A percentile compares a stretch with the other conserved stretches of the same genome.
Evolutionary conservation across 257 asterid species (phyloP).

Genomic region (Przewalskia tangutica): DNA sequence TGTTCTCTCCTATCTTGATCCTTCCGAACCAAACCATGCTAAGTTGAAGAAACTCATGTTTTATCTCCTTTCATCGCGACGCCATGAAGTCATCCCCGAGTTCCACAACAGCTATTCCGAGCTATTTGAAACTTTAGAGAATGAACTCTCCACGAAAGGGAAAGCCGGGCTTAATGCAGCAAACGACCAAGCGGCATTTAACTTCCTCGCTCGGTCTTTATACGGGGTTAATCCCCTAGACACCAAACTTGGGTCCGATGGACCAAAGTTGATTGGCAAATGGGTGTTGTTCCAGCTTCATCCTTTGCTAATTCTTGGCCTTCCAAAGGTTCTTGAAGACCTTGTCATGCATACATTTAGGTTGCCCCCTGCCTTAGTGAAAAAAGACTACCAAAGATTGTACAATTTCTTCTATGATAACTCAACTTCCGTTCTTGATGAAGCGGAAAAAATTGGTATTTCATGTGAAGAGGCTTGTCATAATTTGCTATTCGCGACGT

Average conservation of each 20-base stretch:
- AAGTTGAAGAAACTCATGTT: constrained; percentile 58
- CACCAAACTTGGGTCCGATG: constrained; percentile 52
- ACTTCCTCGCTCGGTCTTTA: constrained; percentile 47
- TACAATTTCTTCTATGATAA: constrained; percentile 54
- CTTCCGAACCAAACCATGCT: constrained; percentile 69
- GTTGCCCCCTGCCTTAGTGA: constrained; percentile 49
- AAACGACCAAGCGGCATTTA: constrained; percentile 68
- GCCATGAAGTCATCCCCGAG: constrained; percentile 61
- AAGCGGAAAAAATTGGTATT: constrained; percentile 48
- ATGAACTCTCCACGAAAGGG: constrained; percentile 38
- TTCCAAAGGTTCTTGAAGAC: constrained; percentile 52
- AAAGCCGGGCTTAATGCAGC: constrained; percentile 39
- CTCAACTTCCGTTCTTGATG: constrained; percentile 44
- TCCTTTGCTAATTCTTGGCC: constrained; percentile 45
- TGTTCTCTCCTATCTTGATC: constrained; percentile 64
- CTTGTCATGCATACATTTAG: constrained; percentile 44
- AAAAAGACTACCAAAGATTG: constrained; percentile 45
- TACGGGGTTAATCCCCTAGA: constrained; percentile 49
- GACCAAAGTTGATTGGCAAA: constrained; percentile 44
- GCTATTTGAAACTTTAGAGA: constrained; percentile 40
- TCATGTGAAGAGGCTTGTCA: constrained; percentile 76
- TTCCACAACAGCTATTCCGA: constrained; percentile 36
- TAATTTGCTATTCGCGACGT: constrained; percentile 58
- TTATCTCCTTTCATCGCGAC: constrained; percentile 38
- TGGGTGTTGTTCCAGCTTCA: constrained; percentile 74